Evolutionary conservation across 2,329 filamentous ascomycete species (phyloP).

Genomic region (Colletotrichum sp.): DNA sequence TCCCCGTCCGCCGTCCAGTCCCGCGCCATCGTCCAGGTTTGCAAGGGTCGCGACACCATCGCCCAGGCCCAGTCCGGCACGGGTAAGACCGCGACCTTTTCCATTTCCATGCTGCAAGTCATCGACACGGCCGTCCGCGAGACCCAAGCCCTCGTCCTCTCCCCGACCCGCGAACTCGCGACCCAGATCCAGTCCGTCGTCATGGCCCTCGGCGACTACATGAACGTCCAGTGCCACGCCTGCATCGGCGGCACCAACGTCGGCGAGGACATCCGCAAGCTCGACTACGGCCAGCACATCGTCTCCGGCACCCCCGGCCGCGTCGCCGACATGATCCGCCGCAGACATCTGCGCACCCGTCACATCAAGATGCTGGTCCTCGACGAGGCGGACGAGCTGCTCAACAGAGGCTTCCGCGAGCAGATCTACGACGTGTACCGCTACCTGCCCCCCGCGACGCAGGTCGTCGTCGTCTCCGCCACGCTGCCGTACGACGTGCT

Average conservation of each 20-base stretch:
- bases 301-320: slow-evolving; percentile 97
- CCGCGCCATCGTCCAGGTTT: slow-evolving; percentile 97
- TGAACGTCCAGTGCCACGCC: slow-evolving; percentile 99
- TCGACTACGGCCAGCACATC: slow-evolving; percentile 97
- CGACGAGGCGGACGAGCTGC: slow-evolving; percentile 67
- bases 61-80: slow-evolving; percentile 97
- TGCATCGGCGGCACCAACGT: slow-evolving; percentile 99
- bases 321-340: slow-evolving; percentile 72
- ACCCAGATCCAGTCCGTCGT: slow-evolving; percentile 99
- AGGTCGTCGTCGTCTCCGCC: slow-evolving; percentile 97
- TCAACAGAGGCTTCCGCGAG: slow-evolving; percentile 95
- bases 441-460: slow-evolving; percentile 93
- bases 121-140: slow-evolving; percentile 93
- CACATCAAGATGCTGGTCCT: slow-evolving; percentile 70
- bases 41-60: slow-evolving; percentile 98
- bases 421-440: slow-evolving; percentile 99
- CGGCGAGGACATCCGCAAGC: slow-evolving; percentile 95
- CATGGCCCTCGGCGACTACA: slow-evolving; percentile 99
- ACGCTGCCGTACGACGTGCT: slow-evolving; percentile 97
- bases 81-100: slow-evolving; percentile 96
- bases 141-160: slow-evolving; percentile 93
- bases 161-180: slow-evolving; percentile 93
- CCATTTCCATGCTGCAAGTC: slow-evolving; percentile 94
- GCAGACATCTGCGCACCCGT: slow-evolving; percentile 61
- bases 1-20: slow-evolving; percentile 98